Conservation (phyloP, 345 rosid species). For the Boechera retrofracta region DNA sequence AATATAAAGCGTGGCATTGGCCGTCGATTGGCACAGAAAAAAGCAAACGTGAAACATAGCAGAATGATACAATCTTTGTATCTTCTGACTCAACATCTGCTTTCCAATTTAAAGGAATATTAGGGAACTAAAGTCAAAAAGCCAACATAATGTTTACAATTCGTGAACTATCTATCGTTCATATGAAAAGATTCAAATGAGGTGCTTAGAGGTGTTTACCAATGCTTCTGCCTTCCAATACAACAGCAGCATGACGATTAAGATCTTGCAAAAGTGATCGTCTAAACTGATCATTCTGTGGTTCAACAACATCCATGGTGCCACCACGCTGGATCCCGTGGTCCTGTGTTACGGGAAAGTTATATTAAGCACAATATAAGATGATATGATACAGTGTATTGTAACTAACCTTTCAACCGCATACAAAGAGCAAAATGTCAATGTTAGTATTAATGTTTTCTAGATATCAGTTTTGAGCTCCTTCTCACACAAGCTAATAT, state of each 20-base stretch:
- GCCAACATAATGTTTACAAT: conserved; percentile 11
- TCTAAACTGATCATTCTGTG: conserved; percentile 56
- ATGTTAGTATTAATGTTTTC: background rate
- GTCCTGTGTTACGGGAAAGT: conserved; percentile 54
- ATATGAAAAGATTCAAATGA: conserved; percentile 3
- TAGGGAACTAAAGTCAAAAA: conserved; percentile 11
- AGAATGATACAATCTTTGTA: conserved; percentile 54
- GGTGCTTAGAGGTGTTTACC: conserved; percentile 51
- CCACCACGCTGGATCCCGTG: conserved; percentile 83
- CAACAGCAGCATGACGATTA: conserved; percentile 90
- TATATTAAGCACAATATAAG: conserved; percentile 1
- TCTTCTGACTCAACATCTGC: conserved; percentile 78
- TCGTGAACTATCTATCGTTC: conserved; percentile 10
- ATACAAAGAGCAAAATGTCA: conserved; percentile 6
- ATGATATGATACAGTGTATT: background rate
- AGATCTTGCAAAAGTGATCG: conserved; percentile 84
- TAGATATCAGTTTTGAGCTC: background rate
- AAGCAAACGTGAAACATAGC: conserved; percentile 14
- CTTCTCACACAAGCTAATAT: background rate
- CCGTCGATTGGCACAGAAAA: background rate
- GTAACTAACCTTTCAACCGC: background rate
- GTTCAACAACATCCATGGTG: conserved; percentile 59
- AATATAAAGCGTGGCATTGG: conserved; percentile 22
- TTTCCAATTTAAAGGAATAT: conserved; percentile 38
- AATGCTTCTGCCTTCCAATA: conserved; percentile 82